A percentile compares a stretch with the other conserved stretches of the same genome.
Conservation (phyloP, 106 monocot genomes). For the Chionographis japonica region DNA sequence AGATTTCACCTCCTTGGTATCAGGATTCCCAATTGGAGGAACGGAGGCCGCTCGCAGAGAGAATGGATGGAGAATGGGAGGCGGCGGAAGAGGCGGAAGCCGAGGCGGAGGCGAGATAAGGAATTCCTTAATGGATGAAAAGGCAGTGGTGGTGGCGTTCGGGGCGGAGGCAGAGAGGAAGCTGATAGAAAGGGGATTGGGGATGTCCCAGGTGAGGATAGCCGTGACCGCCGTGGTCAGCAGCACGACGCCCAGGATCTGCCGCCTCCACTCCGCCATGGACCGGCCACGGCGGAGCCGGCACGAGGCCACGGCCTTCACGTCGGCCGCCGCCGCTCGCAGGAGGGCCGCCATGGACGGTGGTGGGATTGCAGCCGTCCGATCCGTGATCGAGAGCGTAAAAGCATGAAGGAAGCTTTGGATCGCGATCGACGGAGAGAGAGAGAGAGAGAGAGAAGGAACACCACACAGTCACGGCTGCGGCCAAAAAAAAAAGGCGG, state of each 20-base stretch:
- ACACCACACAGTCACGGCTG: too few species aligned
- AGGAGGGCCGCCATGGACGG: conserved; percentile 1
- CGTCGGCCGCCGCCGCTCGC: not conserved
- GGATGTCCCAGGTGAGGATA: conserved; percentile 9
- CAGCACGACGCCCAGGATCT: conserved; percentile 9
- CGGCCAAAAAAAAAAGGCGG: not conserved
- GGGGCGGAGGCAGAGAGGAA: conserved; percentile 1
- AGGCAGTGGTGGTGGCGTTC: too few species aligned
- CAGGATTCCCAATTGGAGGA: not conserved
- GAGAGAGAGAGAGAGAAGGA: too few species aligned
- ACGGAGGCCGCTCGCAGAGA: not conserved
- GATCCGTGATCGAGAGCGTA: not conserved
- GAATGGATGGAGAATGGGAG: not conserved
- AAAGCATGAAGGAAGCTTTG: not conserved
- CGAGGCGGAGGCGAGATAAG: not conserved
- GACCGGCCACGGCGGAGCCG: conserved; percentile 11
- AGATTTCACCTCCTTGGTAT: not conserved
- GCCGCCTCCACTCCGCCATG: conserved; percentile 2
- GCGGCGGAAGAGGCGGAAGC: not conserved
- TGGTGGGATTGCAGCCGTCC: not conserved
- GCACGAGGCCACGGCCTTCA: not conserved
- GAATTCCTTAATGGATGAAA: too few species aligned
- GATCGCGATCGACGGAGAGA: not conserved
- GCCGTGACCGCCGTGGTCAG: conserved; percentile 15
- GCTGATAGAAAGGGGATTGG: conserved; percentile 6